Conservation (phyloP, 495 filamentous ascomycete genomes). For the Cenococcum geophilum region DNA sequence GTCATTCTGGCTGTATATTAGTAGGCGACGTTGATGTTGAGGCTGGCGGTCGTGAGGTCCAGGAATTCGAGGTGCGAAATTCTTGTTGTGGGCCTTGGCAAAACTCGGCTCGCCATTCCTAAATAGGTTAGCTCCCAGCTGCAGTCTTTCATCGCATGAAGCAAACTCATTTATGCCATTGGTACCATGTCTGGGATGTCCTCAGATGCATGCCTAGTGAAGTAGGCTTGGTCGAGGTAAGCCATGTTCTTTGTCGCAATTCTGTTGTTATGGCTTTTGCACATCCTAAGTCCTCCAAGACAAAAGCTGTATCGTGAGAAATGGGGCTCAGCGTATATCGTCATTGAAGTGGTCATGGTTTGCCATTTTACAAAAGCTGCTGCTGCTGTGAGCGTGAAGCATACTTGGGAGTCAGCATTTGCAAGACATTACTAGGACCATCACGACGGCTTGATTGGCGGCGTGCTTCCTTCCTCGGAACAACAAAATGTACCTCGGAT, state of each 20-base stretch:
- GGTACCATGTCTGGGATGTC: background rate
- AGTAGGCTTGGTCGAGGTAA: background rate
- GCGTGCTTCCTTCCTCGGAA: no score
- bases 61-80: background rate
- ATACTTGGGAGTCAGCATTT: no score
- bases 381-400: no score
- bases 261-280: background rate
- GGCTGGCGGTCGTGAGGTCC: background rate
- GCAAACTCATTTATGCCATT: background rate
- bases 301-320: no score
- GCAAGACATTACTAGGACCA: no score
- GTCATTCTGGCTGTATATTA: conserved; percentile 57
- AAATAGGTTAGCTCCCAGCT: background rate
- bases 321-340: background rate
- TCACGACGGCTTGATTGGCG: no score
- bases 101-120: background rate
- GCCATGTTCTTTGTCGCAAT: background rate
- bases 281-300: background rate
- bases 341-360: no score
- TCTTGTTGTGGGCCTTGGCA: conserved; percentile 1
- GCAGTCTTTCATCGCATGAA: background rate
- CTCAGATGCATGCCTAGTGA: background rate
- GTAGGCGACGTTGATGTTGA: conserved; percentile 9
- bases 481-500: background rate
- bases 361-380: no score